Percentiles rank a stretch among this genome's conserved stretches.
Evolutionary conservation across 768 basidiomycete genomes (phyloP).

Genomic region (Suillus lakei): DNA sequence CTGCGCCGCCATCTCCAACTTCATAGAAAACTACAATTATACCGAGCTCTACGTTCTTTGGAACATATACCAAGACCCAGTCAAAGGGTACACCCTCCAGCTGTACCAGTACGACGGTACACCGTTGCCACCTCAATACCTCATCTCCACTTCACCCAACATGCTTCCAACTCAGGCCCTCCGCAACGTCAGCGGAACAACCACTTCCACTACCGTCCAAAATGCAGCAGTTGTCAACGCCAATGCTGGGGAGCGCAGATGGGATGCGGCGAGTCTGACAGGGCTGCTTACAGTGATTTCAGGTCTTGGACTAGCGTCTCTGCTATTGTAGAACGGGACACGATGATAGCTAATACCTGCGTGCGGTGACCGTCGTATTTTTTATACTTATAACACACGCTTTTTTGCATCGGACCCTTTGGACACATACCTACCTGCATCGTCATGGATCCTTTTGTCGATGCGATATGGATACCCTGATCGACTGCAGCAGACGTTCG

Average conservation of each 20-base stretch:
- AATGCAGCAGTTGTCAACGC: slow-evolving; percentile 17
- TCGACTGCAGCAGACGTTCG: slow-evolving; percentile 22
- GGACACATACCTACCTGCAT: slow-evolving; percentile 25
- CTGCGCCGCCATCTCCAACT: slow-evolving; percentile 86
- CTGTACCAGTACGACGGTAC: slow-evolving; percentile 80
- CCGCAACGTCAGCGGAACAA: slow-evolving; percentile 51
- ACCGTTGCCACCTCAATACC: slow-evolving; percentile 74
- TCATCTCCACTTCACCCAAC: slow-evolving; percentile 70
- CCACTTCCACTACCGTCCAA: slow-evolving; percentile 13
- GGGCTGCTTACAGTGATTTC: slow-evolving; percentile 16
- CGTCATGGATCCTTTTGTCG: slow-evolving; percentile 17
- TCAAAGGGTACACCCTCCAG: slow-evolving; percentile 69
- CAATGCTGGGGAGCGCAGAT: slow-evolving; percentile 32
- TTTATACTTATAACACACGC: slow-evolving; percentile 9
- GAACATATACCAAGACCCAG: slow-evolving; percentile 74
- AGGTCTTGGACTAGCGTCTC: slow-evolving; percentile 28
- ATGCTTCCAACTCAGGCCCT: slow-evolving; percentile 82
- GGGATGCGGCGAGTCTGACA: slow-evolving; percentile 19
- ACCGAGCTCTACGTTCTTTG: slow-evolving; percentile 69
- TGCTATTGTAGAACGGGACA: slow-evolving; percentile 23
- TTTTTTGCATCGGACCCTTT: slow-evolving; percentile 26
- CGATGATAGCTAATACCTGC: neutral
- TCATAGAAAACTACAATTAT: slow-evolving; percentile 82
- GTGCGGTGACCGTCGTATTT: slow-evolving; percentile 1
- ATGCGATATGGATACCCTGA: slow-evolving; percentile 9